These are phyloP conservation scores for Oropetium thomaeum DNA, from an alignment of 176 grass and related monocot genomes.

Conservation along the genomic window DNA sequence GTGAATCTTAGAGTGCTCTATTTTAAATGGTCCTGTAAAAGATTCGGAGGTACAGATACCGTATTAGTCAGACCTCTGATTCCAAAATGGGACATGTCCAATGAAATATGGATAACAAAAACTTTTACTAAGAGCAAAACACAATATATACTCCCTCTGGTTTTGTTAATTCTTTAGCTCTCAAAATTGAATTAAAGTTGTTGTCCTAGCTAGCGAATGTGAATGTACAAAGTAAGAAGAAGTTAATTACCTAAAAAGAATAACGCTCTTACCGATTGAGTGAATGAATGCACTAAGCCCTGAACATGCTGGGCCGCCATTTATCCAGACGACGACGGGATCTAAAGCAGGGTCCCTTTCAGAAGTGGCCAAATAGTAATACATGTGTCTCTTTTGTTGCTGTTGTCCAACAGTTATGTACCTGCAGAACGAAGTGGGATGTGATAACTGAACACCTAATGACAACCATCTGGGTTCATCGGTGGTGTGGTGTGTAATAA, in stretches of 20 bases:
- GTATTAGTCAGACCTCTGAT: neutral
- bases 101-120: no score
- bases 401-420: conserved; percentile 50
- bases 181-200: no score
- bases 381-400: conserved; percentile 37
- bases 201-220: no score
- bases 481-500: no score
- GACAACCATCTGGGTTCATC: no score
- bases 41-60: neutral
- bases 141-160: no score
- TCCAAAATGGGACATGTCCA: neutral
- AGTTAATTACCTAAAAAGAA: neutral
- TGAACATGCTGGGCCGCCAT: conserved; percentile 64
- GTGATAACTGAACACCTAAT: no score
- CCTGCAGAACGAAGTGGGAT: no score
- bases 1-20: conserved; percentile 29
- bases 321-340: conserved; percentile 57
- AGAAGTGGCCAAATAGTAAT: conserved; percentile 61
- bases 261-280: conserved; percentile 39
- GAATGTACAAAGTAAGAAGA: no score
- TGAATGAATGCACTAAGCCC: conserved; percentile 45
- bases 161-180: no score
- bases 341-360: conserved; percentile 59
- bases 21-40: conserved; percentile 52
- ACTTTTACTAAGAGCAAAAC: no score